These are phyloP conservation scores for Musa acuminata DNA, from an alignment of 176 grass and related monocot species.

Conservation along the genomic window DNA sequence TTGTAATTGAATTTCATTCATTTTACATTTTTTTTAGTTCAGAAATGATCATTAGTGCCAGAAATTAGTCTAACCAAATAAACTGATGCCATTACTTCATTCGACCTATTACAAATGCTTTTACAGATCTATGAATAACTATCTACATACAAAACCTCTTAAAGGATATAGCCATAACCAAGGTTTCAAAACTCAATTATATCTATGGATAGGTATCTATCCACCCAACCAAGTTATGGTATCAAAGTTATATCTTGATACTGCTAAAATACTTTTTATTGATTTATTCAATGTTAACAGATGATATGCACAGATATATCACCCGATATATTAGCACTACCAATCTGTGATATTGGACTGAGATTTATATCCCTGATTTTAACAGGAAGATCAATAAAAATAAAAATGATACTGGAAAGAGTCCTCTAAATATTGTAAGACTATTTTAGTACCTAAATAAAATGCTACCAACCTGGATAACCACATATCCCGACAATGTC, in stretches of 20 bases:
- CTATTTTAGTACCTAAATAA: background rate
- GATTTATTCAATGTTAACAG: too few relatives aligned
- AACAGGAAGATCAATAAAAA: background rate
- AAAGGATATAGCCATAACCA: too few relatives aligned
- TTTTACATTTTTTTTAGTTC: background rate
- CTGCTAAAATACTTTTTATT: too few relatives aligned
- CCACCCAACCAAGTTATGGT: too few relatives aligned
- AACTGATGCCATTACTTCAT: background rate
- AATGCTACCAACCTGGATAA: slow-evolving; percentile 49
- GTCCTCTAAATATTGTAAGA: background rate
- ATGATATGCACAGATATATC: too few relatives aligned
- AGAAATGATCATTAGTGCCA: background rate
- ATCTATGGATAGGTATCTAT: too few relatives aligned
- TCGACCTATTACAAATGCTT: background rate
- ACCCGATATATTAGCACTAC: too few relatives aligned
- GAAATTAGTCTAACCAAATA: background rate
- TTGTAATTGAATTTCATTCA: background rate
- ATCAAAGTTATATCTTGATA: too few relatives aligned
- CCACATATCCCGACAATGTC: slow-evolving; percentile 85
- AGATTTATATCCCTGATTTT: background rate
- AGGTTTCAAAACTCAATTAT: too few relatives aligned
- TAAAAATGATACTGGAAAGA: background rate
- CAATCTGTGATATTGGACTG: too few relatives aligned
- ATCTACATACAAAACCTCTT: too few relatives aligned
- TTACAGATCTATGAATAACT: too few relatives aligned